A percentile compares a stretch with the other conserved stretches of the same genome.
Evolutionary conservation across 2,329 filamentous ascomycete species (phyloP).

Genomic region (Botryotinia calthae): DNA sequence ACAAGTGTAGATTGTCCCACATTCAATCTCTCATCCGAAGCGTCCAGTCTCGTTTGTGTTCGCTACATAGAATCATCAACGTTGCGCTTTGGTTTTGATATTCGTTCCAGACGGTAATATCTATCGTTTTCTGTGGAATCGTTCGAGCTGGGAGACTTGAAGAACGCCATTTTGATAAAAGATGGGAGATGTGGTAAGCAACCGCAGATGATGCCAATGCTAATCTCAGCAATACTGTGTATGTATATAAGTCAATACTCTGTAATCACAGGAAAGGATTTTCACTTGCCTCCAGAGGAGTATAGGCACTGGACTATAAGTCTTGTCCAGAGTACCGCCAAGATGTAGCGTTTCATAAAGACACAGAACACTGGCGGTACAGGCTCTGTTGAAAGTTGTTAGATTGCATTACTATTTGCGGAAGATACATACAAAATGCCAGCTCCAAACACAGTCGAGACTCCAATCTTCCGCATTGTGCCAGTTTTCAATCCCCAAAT

Average conservation of each 20-base stretch:
- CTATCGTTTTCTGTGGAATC: neutral
- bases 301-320: neutral
- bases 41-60: neutral
- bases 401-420: neutral
- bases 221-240: neutral
- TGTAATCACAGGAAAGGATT: too few relatives aligned
- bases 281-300: neutral
- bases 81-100: neutral
- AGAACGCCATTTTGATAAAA: neutral
- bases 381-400: neutral
- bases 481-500: conserved; percentile 3
- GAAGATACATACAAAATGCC: neutral
- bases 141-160: neutral
- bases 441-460: neutral
- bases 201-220: conserved; percentile 6
- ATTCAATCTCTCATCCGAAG: neutral
- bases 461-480: conserved; percentile 5
- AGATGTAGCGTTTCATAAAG: neutral
- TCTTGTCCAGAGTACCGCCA: neutral
- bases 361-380: neutral
- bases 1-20: neutral
- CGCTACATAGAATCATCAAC: conserved; percentile 1
- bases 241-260: neutral
- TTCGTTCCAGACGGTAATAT: neutral
- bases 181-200: neutral